A percentile compares a stretch with the other conserved stretches of the same genome.
These are phyloP conservation scores for Echinosphaeria canescens DNA, from an alignment of 2,329 filamentous ascomycete genomes.

Conservation along the genomic window DNA sequence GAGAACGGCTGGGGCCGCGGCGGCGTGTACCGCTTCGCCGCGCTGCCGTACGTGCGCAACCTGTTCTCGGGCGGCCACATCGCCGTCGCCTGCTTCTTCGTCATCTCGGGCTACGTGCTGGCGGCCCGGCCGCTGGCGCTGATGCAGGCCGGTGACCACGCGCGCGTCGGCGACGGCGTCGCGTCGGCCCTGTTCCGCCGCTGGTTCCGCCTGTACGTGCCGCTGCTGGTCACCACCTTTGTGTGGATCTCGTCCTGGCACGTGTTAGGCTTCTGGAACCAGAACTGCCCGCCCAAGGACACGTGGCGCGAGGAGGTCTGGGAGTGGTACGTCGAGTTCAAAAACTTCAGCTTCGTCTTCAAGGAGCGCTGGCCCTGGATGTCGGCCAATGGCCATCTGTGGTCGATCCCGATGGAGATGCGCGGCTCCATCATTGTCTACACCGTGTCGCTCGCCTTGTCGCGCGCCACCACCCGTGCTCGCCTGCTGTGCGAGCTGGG, in stretches of 20 bases:
- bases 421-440: slow-evolving; percentile 42
- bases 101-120: slow-evolving; percentile 27
- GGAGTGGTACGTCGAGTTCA: slow-evolving; percentile 29
- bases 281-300: slow-evolving; percentile 14
- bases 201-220: slow-evolving; percentile 25
- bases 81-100: slow-evolving; percentile 30
- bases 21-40: slow-evolving; percentile 21
- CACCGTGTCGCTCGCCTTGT: slow-evolving; percentile 30
- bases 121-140: slow-evolving; percentile 23
- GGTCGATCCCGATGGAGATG: slow-evolving; percentile 43
- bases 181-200: slow-evolving; percentile 24
- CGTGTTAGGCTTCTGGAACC: slow-evolving; percentile 21
- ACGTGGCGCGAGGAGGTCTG: slow-evolving; percentile 26
- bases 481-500: slow-evolving; percentile 28
- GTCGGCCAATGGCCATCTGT: slow-evolving; percentile 33
- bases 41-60: slow-evolving; percentile 33
- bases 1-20: slow-evolving; percentile 30
- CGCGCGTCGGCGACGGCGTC: slow-evolving; percentile 16
- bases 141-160: slow-evolving; percentile 17
- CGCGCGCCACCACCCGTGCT: slow-evolving; percentile 27
- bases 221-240: slow-evolving; percentile 31
- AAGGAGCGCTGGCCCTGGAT: slow-evolving; percentile 33
- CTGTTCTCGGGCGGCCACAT: slow-evolving; percentile 41
- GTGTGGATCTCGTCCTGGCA: slow-evolving; percentile 29
- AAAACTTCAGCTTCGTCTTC: slow-evolving; percentile 49